Evolutionary conservation across 192 early-diverging fungal genomes (phyloP).

Genomic region (Backusella luteola): DNA sequence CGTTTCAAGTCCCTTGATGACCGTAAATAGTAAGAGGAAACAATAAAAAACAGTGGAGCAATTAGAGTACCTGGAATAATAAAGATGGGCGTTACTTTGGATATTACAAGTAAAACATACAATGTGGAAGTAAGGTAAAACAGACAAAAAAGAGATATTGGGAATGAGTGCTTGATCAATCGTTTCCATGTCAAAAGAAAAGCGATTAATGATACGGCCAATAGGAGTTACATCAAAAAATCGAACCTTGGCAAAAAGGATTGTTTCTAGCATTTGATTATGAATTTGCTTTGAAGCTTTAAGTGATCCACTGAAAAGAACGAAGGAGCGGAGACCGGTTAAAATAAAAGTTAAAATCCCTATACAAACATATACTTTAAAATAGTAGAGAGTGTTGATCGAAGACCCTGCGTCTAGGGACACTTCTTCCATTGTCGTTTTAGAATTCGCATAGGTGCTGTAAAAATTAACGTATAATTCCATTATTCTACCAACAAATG

Average conservation of each 20-base stretch:
- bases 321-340: not conserved
- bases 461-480: too few relatives aligned
- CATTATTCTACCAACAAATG: not conserved
- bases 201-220: constrained; percentile 88
- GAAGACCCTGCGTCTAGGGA: not conserved
- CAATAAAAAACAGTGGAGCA: constrained; percentile 40
- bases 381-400: not conserved
- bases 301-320: constrained; percentile 44
- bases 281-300: constrained; percentile 57
- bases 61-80: constrained; percentile 40
- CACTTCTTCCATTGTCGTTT: too few relatives aligned
- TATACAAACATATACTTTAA: not conserved
- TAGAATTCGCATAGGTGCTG: too few relatives aligned
- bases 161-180: constrained; percentile 62
- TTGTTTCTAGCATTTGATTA: constrained; percentile 47
- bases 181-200: constrained; percentile 82
- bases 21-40: constrained; percentile 61
- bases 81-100: constrained; percentile 62
- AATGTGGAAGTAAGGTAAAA: constrained; percentile 46
- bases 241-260: constrained; percentile 68
- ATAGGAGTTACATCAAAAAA: constrained; percentile 90
- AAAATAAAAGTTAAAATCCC: not conserved
- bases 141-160: constrained; percentile 48
- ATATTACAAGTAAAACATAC: constrained; percentile 56
- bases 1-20: constrained; percentile 82